A percentile compares a stretch with the other conserved stretches of the same genome.
These are phyloP conservation scores for Hamamelis virginiana DNA, from an alignment of 164 flowering plant genomes.

Conservation along the genomic window DNA sequence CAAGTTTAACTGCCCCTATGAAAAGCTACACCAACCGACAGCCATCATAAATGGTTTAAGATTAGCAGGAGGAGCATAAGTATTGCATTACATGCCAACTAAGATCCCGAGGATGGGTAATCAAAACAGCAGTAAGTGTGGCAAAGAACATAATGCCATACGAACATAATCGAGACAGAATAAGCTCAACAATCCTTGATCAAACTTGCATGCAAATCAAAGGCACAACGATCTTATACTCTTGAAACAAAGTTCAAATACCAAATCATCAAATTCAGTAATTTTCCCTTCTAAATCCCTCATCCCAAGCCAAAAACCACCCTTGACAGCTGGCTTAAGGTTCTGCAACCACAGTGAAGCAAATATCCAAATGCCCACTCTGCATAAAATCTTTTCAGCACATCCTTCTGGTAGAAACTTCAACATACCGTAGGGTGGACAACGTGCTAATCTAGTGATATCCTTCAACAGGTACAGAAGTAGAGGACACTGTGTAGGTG, in stretches of 20 bases:
- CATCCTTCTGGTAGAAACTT: no score
- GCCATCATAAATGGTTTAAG: neutral
- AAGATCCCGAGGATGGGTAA: neutral
- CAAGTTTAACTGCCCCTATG: neutral
- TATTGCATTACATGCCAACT: neutral
- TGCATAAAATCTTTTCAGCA: no score
- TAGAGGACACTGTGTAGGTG: no score
- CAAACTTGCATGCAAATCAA: neutral
- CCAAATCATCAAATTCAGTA: conserved; percentile 1
- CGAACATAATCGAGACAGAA: neutral
- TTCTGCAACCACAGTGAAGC: no score
- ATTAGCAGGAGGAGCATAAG: neutral
- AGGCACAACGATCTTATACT: neutral
- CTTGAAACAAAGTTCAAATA: neutral
- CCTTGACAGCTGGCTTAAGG: no score
- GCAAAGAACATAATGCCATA: neutral
- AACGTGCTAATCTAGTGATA: no score
- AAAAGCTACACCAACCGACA: neutral
- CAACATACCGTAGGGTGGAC: no score
- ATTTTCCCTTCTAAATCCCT: neutral
- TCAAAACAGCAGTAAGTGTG: neutral
- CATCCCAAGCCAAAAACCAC: conserved; percentile 1
- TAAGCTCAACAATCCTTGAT: neutral
- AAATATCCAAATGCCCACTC: no score
- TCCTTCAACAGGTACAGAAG: no score